These are phyloP conservation scores for Eucalyptus pumila DNA, from an alignment of 345 rosid genomes.

Conservation along the genomic window DNA sequence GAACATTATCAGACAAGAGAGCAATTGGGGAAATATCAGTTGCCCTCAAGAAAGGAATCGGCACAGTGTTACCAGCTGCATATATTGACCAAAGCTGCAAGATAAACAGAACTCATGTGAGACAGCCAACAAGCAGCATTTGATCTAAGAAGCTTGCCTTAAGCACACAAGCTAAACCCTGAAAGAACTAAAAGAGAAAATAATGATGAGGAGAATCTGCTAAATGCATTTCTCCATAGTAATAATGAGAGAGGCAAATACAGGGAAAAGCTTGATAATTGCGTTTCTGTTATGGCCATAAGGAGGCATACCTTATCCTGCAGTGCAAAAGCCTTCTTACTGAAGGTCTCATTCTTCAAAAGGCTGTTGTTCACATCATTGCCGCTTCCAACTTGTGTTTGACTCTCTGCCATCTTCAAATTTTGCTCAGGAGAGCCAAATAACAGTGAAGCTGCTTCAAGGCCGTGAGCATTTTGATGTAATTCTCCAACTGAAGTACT, in stretches of 20 bases:
- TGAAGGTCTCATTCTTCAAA: constrained; percentile 60
- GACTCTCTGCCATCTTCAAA: constrained; percentile 17
- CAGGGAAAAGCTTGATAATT: background rate
- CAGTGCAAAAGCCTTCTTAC: constrained; percentile 73
- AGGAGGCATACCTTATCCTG: constrained; percentile 73
- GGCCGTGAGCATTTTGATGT: constrained; percentile 6
- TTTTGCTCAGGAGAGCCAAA: constrained; percentile 24
- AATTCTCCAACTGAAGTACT: constrained; percentile 18
- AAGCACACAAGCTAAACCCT: background rate
- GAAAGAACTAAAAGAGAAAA: background rate
- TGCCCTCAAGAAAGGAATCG: constrained; percentile 95
- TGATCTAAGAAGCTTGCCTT: background rate
- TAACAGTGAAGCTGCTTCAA: constrained; percentile 6
- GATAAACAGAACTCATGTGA: background rate
- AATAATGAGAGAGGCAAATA: background rate
- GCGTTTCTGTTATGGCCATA: background rate
- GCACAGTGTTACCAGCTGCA: constrained; percentile 97
- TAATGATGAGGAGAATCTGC: background rate
- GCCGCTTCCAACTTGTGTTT: constrained; percentile 29
- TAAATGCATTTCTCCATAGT: background rate
- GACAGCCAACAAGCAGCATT: background rate
- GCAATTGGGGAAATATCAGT: constrained; percentile 98
- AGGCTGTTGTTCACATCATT: constrained; percentile 19
- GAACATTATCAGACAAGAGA: constrained; percentile 79
- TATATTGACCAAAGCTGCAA: constrained; percentile 92